These are phyloP conservation scores for Talaromyces marneffei DNA, from an alignment of 2,329 filamentous ascomycete genomes.

Conservation along the genomic window DNA sequence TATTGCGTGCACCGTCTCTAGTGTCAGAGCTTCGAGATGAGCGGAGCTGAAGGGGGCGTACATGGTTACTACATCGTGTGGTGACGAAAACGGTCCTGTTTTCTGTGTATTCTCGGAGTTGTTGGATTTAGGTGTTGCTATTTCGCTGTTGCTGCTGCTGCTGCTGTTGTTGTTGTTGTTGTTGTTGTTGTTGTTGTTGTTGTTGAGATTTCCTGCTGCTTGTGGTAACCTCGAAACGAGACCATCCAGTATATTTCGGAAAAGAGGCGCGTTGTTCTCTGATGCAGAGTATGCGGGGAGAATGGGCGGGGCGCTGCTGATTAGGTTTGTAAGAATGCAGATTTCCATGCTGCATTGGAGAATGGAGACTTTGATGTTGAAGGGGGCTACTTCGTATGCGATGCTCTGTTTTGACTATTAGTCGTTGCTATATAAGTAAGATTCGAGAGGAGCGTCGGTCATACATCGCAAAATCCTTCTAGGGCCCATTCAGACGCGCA, in stretches of 20 bases:
- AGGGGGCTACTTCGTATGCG: slow-evolving; percentile 92
- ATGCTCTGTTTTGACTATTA: slow-evolving; percentile 51
- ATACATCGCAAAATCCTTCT: slow-evolving; percentile 86
- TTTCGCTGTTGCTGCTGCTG: neutral
- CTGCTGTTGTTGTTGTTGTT: neutral
- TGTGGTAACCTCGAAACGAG: slow-evolving; percentile 72
- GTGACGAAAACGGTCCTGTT: slow-evolving; percentile 29
- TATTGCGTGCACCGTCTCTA: slow-evolving; percentile 85
- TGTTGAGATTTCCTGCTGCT: slow-evolving; percentile 11
- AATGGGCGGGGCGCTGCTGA: slow-evolving; percentile 76
- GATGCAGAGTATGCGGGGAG: slow-evolving; percentile 60
- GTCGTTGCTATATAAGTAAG: neutral
- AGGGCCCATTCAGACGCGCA: slow-evolving; percentile 91
- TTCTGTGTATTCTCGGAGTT: neutral
- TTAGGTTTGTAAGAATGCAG: slow-evolving; percentile 75
- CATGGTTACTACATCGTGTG: slow-evolving; percentile 53
- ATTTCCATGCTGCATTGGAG: slow-evolving; percentile 95
- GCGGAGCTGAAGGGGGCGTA: slow-evolving; percentile 67
- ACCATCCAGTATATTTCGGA: slow-evolving; percentile 75
- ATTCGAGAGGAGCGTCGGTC: slow-evolving; percentile 5
- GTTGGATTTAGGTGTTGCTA: neutral
- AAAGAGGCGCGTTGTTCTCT: slow-evolving; percentile 68
- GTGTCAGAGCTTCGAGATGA: slow-evolving; percentile 67
- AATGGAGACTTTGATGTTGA: slow-evolving; percentile 94
- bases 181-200: slow-evolving; percentile 8